Conservation (phyloP, 257 asterid genomes). For the Penstemon davidsonii region DNA sequence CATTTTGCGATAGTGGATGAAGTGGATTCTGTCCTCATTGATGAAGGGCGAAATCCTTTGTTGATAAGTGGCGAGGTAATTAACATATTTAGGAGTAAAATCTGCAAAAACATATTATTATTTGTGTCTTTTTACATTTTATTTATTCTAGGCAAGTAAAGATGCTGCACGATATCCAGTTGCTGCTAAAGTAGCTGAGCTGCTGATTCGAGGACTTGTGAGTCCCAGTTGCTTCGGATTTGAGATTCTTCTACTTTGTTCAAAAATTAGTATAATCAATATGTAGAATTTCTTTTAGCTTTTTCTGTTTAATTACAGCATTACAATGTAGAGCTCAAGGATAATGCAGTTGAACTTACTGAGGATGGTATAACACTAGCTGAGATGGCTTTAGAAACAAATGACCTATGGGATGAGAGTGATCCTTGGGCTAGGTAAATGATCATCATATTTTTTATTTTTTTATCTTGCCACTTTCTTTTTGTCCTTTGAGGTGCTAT, state of each 20-base stretch:
- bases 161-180: slow-evolving; percentile 96
- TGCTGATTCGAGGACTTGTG: slow-evolving; percentile 72
- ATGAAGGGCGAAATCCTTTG: slow-evolving; percentile 97
- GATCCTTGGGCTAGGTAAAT: slow-evolving; percentile 98
- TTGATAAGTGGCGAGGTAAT: slow-evolving; percentile 93
- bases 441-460: slow-evolving; percentile 18
- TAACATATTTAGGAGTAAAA: slow-evolving; percentile 22
- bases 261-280: background rate
- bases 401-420: slow-evolving; percentile 96
- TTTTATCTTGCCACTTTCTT: background rate
- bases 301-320: slow-evolving; percentile 54
- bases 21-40: slow-evolving; percentile 97
- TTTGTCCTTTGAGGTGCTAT: background rate
- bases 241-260: slow-evolving; percentile 11
- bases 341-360: slow-evolving; percentile 89
- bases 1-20: slow-evolving; percentile 98
- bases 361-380: slow-evolving; percentile 88
- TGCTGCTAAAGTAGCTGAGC: slow-evolving; percentile 91
- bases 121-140: slow-evolving; percentile 17
- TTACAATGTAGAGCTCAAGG: slow-evolving; percentile 88
- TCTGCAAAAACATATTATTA: background rate
- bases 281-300: slow-evolving; percentile 3
- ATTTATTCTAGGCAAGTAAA: slow-evolving; percentile 58
- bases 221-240: slow-evolving; percentile 34
- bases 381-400: slow-evolving; percentile 95